These are phyloP conservation scores for Dryas integrifolia DNA, from an alignment of 331 rosid genomes.

Conservation along the genomic window DNA sequence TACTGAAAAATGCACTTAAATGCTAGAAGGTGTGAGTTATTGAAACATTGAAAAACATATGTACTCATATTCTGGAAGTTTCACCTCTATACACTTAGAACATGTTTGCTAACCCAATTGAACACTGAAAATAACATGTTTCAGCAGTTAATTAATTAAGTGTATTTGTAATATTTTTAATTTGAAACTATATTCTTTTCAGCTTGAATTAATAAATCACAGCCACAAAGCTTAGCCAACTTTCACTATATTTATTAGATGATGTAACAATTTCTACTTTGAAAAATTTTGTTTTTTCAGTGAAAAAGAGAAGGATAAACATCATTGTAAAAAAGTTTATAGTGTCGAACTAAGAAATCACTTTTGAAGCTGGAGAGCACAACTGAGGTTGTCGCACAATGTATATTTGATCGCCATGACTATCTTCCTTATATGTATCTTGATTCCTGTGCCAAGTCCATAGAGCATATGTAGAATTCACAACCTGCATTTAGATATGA, in stretches of 20 bases:
- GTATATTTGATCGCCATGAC: slow-evolving; percentile 73
- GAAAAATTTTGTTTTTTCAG: neutral
- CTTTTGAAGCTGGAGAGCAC: slow-evolving; percentile 51
- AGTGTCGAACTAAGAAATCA: slow-evolving; percentile 20
- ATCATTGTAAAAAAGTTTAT: neutral
- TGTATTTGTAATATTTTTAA: no score
- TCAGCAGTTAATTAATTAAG: no score
- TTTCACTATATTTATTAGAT: neutral
- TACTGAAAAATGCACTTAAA: no score
- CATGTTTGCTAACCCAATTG: neutral
- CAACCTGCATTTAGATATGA: slow-evolving; percentile 45
- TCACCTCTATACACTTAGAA: neutral
- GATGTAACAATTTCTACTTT: neutral
- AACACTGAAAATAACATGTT: neutral
- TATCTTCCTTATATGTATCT: slow-evolving; percentile 58
- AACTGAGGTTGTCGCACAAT: slow-evolving; percentile 69
- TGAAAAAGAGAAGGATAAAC: neutral
- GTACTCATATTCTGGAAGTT: no score
- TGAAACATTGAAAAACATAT: no score
- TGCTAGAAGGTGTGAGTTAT: no score
- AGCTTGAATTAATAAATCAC: neutral
- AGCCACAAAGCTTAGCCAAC: neutral
- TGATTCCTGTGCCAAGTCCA: slow-evolving; percentile 97
- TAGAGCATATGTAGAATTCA: slow-evolving; percentile 74
- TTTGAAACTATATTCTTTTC: no score